Percentiles rank a stretch among this genome's conserved stretches.
Evolutionary conservation across 2,329 filamentous ascomycete species (phyloP).

Genomic region (Boeremia lycopersici): DNA sequence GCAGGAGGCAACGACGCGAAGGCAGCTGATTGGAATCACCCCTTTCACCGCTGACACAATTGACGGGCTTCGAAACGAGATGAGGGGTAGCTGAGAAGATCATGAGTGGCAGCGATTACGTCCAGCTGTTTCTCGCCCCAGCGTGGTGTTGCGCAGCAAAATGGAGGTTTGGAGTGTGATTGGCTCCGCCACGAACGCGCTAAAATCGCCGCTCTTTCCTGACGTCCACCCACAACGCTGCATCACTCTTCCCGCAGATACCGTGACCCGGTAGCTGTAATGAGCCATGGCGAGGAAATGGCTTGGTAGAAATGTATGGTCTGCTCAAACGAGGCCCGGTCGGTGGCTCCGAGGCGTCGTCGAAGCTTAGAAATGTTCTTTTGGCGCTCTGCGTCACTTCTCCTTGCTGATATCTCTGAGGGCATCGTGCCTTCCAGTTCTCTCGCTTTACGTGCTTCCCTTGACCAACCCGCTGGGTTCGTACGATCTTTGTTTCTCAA

Average conservation of each 20-base stretch:
- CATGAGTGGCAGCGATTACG: slow-evolving; percentile 30
- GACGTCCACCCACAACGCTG: slow-evolving; percentile 39
- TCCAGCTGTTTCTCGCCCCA: slow-evolving; percentile 17
- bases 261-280: slow-evolving; percentile 27
- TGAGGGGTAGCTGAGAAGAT: slow-evolving; percentile 33
- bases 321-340: slow-evolving; percentile 17
- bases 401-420: slow-evolving; percentile 13
- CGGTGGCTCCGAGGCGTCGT: slow-evolving; percentile 15
- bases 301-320: slow-evolving; percentile 20
- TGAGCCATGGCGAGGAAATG: slow-evolving; percentile 22
- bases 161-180: slow-evolving; percentile 23
- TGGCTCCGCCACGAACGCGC: slow-evolving; percentile 25
- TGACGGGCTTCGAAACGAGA: slow-evolving; percentile 29
- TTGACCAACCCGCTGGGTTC: slow-evolving; percentile 4
- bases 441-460: slow-evolving; percentile 20
- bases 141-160: slow-evolving; percentile 23
- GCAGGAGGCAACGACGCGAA: slow-evolving; percentile 24
- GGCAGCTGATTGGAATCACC: slow-evolving; percentile 31
- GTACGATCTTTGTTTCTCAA: slow-evolving; percentile 6
- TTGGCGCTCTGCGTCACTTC: slow-evolving; percentile 21
- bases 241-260: slow-evolving; percentile 31
- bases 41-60: slow-evolving; percentile 12
- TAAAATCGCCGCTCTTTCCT: slow-evolving; percentile 29
- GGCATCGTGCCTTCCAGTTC: slow-evolving; percentile 29
- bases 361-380: slow-evolving; percentile 21